Base-by-base conservation (phyloP, 306 rosid species). In the Sindora glabra region DNA sequence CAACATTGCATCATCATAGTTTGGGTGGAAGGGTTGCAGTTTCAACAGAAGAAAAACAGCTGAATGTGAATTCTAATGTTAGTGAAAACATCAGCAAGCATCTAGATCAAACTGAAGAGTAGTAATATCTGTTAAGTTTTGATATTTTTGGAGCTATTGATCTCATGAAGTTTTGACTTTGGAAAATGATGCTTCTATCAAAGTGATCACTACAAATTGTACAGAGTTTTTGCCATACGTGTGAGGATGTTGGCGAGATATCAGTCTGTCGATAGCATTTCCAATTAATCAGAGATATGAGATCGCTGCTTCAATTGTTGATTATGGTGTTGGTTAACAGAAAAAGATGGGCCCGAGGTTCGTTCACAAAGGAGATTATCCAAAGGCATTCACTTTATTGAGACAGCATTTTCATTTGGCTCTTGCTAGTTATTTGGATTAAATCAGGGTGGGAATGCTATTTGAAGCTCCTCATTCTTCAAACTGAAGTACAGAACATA, bases 31-130 rank as follows among this genome's bases (percentile, higher is more conserved):
- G 36, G 18, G 10, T 47, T 68, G 59, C 52, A 37, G 62, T 56
- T 56, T 22, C 64, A 30, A 22, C 37, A 63, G 77, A 88, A 69
- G 85, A 74, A 48, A 78, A 60, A 1, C 68, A 67, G 41, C 48
- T 81, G 46, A 67, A 79, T 41, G 76, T 58, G 64, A 75, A 50
- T 67, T 70, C 24, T 49, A 52, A 66, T 60, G 65, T 53, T 42
- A 64, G 64, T 41, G 69, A 59, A 34, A 61, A 51, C 11, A 48
- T 15, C 61, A 48, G 74, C 62, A 48, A 73, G 46, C 61, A 76
- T 51, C 70, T 68, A 8, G 78, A 73, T 68, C 73, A 51, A 66
- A 63, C 53, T 37, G 38, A 67, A 59, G 71, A 59, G 34, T 62
- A 55, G 53, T 65, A 62, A 71, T n/a, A n/a, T 74, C 54, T 42